Conservation (phyloP, 2,329 filamentous ascomycete species). For the Talaromyces sp. region DNA sequence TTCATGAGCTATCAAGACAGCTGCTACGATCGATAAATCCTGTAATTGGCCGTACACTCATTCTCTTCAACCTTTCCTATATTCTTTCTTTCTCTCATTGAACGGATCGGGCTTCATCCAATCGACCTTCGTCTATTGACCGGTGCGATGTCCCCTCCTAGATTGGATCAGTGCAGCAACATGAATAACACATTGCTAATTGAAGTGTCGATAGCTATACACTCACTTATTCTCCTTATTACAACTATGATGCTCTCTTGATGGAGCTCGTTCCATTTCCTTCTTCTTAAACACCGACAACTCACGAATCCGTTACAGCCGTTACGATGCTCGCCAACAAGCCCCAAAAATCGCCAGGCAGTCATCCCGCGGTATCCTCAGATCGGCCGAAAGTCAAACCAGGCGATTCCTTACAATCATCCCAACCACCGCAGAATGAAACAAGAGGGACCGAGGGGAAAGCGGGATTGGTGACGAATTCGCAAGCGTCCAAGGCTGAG, state of each 20-base stretch:
- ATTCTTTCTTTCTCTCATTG: background rate
- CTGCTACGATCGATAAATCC: background rate
- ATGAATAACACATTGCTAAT: background rate
- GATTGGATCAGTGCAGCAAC: background rate
- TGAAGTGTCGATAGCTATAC: background rate
- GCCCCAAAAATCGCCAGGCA: background rate
- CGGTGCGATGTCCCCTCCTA: background rate
- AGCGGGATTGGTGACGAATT: background rate
- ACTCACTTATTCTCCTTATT: background rate
- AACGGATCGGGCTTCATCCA: background rate
- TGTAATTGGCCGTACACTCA: background rate
- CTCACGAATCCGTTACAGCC: background rate
- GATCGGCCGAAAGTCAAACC: background rate
- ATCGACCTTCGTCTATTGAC: background rate
- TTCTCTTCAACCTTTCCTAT: background rate
- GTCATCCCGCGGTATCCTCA: background rate
- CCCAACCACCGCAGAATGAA: background rate
- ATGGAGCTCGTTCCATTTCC: background rate
- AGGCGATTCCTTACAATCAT: background rate
- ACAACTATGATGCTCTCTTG: conserved; percentile 6
- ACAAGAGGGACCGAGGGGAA: background rate
- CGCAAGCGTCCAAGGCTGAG: conserved; percentile 28
- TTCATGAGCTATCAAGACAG: background rate
- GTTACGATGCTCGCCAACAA: conserved; percentile 4
- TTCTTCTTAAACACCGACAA: background rate